These are phyloP conservation scores for Penicillium sp. DNA, from an alignment of 2,329 filamentous ascomycete species.

Conservation along the genomic window DNA sequence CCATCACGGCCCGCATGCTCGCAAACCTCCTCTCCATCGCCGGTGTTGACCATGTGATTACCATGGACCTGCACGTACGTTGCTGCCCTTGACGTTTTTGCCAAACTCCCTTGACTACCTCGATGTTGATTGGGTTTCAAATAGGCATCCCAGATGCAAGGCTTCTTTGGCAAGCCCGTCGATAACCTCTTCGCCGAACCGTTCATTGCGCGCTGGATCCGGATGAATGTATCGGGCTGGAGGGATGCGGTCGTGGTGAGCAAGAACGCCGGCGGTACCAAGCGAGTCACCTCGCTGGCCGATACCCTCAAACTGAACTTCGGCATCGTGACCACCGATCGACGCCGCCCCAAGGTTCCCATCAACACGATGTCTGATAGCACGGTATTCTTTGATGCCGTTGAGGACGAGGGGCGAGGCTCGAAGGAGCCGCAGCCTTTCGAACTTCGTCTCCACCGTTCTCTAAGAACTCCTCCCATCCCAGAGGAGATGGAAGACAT, in stretches of 20 bases:
- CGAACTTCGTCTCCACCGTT: constrained; percentile 35
- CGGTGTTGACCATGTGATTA: constrained; percentile 96
- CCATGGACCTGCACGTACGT: constrained; percentile 85
- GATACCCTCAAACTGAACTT: constrained; percentile 98
- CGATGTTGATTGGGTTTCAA: constrained; percentile 29
- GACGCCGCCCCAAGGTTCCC: constrained; percentile 58
- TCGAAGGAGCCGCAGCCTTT: constrained; percentile 38
- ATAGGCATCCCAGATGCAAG: constrained; percentile 93
- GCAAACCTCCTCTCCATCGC: constrained; percentile 93
- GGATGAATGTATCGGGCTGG: constrained; percentile 86
- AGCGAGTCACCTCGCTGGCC: constrained; percentile 92
- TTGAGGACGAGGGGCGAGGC: constrained; percentile 52
- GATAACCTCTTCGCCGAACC: constrained; percentile 97
- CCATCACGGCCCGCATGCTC: constrained; percentile 96
- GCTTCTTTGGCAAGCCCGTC: constrained; percentile 96
- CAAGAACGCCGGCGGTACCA: constrained; percentile 97
- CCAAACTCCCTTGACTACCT: not conserved
- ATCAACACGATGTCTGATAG: constrained; percentile 72
- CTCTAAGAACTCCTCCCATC: constrained; percentile 26
- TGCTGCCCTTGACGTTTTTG: constrained; percentile 13
- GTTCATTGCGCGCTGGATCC: constrained; percentile 93
- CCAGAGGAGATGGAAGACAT: constrained; percentile 33
- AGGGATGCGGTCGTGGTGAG: constrained; percentile 90
- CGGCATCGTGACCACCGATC: constrained; percentile 76
- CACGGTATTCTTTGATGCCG: constrained; percentile 73